Evolutionary conservation across 371 early-diverging fungal genomes (phyloP).

Genomic region (Paramicrosporidium saccamoebae): DNA sequence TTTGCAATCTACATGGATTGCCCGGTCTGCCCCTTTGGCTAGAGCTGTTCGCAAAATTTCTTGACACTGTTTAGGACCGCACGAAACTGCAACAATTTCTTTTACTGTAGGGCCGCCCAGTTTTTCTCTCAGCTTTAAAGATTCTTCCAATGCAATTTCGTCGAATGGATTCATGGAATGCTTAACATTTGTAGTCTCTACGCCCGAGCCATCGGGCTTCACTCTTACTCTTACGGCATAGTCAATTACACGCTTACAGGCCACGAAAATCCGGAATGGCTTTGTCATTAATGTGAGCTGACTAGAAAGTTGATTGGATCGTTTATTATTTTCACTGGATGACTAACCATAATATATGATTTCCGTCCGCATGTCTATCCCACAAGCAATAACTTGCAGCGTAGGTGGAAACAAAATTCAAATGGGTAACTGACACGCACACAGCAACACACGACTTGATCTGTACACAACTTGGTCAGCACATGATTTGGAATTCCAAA

Average conservation of each 20-base stretch:
- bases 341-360: too few species aligned
- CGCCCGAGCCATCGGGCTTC: constrained; percentile 45
- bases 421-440: too few species aligned
- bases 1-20: constrained; percentile 63
- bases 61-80: constrained; percentile 58
- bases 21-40: constrained; percentile 93
- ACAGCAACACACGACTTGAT: too few species aligned
- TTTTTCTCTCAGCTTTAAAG: constrained; percentile 62
- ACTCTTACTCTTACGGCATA: constrained; percentile 93
- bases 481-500: too few species aligned
- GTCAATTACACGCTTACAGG: constrained; percentile 86
- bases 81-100: constrained; percentile 56
- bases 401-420: too few species aligned
- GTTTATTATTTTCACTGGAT: too few species aligned
- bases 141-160: constrained; percentile 89
- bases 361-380: too few species aligned
- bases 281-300: too few species aligned
- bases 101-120: constrained; percentile 13
- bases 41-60: constrained; percentile 82
- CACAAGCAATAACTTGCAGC: too few species aligned
- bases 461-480: too few species aligned
- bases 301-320: too few species aligned
- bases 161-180: constrained; percentile 97
- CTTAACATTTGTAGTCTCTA: constrained; percentile 72
- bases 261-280: constrained; percentile 55